Evolutionary conservation across 257 asterid species (phyloP), one percentile per base, ranked within the genome.

Genomic region (Leonotis leonurus): DNA sequence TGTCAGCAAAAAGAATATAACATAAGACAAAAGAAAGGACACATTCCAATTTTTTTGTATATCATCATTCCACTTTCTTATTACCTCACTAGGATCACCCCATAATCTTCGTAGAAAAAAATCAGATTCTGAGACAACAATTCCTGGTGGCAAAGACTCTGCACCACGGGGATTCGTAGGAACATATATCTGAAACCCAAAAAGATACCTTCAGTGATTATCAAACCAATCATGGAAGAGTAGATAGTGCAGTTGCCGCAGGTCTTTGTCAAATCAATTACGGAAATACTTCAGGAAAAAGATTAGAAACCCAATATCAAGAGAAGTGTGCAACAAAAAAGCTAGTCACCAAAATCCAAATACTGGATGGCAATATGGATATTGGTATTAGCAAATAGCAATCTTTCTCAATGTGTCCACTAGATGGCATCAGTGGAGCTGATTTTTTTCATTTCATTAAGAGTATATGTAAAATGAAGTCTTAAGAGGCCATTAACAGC

Each of bases 101-200:
- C 99, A 93, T 74, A 93, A 85, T 74, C 97, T 84, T 58, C 99
- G 85, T 68, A 75, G 79, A 83, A 78, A 93, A 65, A 93, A 82
- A 76, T 93, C 99, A 18, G 99, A 61, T 71, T 93, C 90, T 8
- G 97, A 59, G 58, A 89, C 99, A 73, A 93, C 87, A 65, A 93
- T 93, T 68, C 95, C 97, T 3, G 97, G 96, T 29, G 99, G 97
- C 78, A 93, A 84, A 62, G 95, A 77, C 74, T 93, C 90, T 30
- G 99, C 95, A 64, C 99, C 99, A 40, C 85, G 96, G 27, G 99
- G 99, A 80, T 93, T 93, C 71, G 94, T 80, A 39, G 97, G 97
- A 70, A 81, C 99, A 74, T 73, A 84, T 27, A 93, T 73, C 99
- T 93, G 88, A 58, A 57, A 57, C 24, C 48, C 54, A 27, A 39